Base-by-base conservation (phyloP, 768 basidiomycete genomes). In the Saitozyma podzolica region DNA sequence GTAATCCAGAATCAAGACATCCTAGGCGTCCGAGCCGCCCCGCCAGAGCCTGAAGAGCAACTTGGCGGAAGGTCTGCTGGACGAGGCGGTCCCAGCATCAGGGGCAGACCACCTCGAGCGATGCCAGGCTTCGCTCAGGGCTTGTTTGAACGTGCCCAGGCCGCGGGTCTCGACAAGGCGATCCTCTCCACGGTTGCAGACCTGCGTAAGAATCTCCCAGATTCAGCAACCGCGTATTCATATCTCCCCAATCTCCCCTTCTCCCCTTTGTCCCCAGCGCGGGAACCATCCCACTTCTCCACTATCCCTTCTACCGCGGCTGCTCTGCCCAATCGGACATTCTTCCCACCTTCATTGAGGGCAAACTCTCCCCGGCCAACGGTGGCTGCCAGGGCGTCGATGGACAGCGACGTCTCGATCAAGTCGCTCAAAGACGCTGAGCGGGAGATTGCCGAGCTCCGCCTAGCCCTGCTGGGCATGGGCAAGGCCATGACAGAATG, bases 1-100 rank as follows among this genome's bases (percentile, higher is more conserved):
- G 83, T 89, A 10, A 81, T 90, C 48, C 92, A 96, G 80, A 97
- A 97, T 74, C 84, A 85, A 42, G 89, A 89, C 65, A 65, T 88
- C 9, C 82, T 97, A 51, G 85, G 86, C 1, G 59, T 75, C 10
- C 56, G 57, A 45, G 67, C 68, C 54, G 89, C 92, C 45, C 85
- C 89, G 0, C 76, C 86, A 53, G 63, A 29, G 29, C 29, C 29
- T 29, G 29, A 29, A 29, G 29, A 29, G 60, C 53, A 9, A 37
- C 40, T 57, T 45, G 10, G 11, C 51, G 45, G 45, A 17, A 8
- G 41, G 37, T 8, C 40, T 3, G 9, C 40, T 14, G 61, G 52
- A 48, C 40, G 45, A 51, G 57, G 74, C 68, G 20, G 80, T 81
- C 69, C 70, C 76, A 42, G 77, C 79, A 17, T 78, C 39, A 45